phyloP scores from a whole-genome alignment of 495 filamentous ascomycete species.

The Corynascus novoguineensis region DNA sequence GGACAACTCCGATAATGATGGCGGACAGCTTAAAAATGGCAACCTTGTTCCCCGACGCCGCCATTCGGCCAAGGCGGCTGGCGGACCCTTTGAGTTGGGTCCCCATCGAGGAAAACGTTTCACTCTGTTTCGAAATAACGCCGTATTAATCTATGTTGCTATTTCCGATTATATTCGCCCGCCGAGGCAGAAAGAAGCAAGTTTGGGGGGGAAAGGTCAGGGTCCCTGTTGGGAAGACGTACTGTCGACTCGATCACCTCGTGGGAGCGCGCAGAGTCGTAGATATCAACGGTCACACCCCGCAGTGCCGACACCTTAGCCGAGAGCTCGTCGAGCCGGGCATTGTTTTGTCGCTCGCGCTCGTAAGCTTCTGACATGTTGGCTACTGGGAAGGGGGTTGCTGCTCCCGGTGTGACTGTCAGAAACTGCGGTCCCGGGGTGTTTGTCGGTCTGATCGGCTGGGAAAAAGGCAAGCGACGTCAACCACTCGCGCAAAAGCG shows the following conservation, averaged over 20 bases:
- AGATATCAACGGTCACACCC: conserved; percentile 97
- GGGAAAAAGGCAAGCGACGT: no score
- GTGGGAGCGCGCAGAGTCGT: conserved; percentile 86
- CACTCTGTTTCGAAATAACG: conserved; percentile 41
- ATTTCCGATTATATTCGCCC: not conserved
- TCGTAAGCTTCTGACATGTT: conserved; percentile 92
- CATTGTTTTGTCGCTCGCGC: conserved; percentile 93
- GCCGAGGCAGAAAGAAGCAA: no score
- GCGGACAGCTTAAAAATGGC: conserved; percentile 84
- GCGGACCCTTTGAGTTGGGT: conserved; percentile 77
- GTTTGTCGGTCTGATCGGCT: no score
- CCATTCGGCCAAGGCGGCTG: conserved; percentile 83
- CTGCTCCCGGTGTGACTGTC: no score
- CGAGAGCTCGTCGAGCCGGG: conserved; percentile 84
- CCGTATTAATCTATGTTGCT: not conserved
- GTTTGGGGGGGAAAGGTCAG: not conserved
- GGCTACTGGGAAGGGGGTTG: not conserved
- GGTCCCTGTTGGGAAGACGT: conserved; percentile 33
- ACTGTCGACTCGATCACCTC: conserved; percentile 81
- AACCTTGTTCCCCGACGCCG: conserved; percentile 80
- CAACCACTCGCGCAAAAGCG: no score
- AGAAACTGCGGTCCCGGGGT: no score
- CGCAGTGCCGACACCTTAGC: conserved; percentile 86
- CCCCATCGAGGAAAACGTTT: conserved; percentile 56
- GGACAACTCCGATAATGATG: conserved; percentile 67